phyloP scores from a whole-genome alignment of 83 land plant species.

The Larix sibirica region DNA sequence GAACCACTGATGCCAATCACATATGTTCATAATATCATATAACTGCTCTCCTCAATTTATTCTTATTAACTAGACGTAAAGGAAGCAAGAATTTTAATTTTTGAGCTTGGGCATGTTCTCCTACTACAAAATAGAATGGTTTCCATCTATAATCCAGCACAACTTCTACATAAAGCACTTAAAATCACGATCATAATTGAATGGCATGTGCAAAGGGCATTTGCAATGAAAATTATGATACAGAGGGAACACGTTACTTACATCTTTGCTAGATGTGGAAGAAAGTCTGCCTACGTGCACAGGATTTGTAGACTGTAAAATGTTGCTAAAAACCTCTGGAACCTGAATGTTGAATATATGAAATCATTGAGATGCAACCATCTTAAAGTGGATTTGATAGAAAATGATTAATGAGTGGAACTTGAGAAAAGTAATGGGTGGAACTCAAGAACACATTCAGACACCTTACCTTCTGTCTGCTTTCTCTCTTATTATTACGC shows the following conservation, averaged over 20 bases:
- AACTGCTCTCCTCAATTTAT: background rate
- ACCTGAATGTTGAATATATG: conserved; percentile 27
- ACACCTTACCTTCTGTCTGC: conserved; percentile 36
- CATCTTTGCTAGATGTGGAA: conserved; percentile 57
- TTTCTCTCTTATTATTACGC: conserved; percentile 32
- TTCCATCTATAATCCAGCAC: background rate
- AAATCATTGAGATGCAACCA: background rate
- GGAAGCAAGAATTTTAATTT: background rate
- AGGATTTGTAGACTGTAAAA: conserved; percentile 36
- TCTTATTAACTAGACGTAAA: background rate
- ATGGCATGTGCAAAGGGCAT: background rate
- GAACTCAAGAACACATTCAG: background rate
- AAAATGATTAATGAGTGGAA: conserved; percentile 4
- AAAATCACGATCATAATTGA: background rate
- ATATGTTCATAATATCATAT: background rate
- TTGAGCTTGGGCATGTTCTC: background rate
- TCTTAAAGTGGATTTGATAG: background rate
- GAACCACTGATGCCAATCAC: background rate
- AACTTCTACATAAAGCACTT: background rate
- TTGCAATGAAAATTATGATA: background rate
- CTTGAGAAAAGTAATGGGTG: background rate
- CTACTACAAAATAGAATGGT: background rate
- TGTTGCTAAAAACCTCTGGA: conserved; percentile 54
- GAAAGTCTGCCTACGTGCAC: conserved; percentile 48
- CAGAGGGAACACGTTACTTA: conserved; percentile 20